phyloP scores from a whole-genome alignment of 23 red algal species.

The Gracilaria caudata region DNA sequence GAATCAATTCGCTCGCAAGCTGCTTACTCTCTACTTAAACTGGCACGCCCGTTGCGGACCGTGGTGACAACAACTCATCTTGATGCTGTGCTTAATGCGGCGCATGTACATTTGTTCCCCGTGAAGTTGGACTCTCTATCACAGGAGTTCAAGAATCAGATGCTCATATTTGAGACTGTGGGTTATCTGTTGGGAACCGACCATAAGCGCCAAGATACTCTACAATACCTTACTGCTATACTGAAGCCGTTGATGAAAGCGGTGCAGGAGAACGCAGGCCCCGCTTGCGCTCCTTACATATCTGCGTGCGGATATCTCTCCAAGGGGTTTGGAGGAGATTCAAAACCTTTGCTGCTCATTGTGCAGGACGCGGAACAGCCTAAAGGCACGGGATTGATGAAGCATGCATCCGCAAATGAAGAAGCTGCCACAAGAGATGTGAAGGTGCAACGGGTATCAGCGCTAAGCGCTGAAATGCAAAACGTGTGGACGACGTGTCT shows the following conservation, averaged over 20 bases:
- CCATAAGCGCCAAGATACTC: constrained; percentile 32
- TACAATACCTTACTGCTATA: constrained; percentile 56
- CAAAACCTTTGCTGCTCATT: constrained; percentile 35
- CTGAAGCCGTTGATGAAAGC: constrained; percentile 60
- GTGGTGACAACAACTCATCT: constrained; percentile 42
- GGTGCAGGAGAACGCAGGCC: neutral
- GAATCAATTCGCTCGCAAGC: constrained; percentile 36
- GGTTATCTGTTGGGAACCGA: constrained; percentile 72
- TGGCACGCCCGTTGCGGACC: constrained; percentile 47
- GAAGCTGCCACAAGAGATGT: constrained; percentile 4
- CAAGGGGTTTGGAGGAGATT: constrained; percentile 75
- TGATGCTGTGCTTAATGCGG: constrained; percentile 49
- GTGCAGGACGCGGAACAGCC: constrained; percentile 1
- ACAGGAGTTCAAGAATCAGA: constrained; percentile 62
- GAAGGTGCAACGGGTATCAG: constrained; percentile 41
- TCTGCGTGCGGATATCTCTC: constrained; percentile 54
- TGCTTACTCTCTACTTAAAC: constrained; percentile 68
- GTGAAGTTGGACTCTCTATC: neutral
- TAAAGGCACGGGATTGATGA: neutral
- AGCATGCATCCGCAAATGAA: neutral
- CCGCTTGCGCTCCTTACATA: constrained; percentile 33
- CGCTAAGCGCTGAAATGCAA: constrained; percentile 41
- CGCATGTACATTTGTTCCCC: constrained; percentile 54
- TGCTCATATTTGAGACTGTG: constrained; percentile 69
- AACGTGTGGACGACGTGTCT: constrained; percentile 41